Conservation (phyloP, 2,329 filamentous ascomycete genomes). For the Knoxdaviesia capensis region DNA sequence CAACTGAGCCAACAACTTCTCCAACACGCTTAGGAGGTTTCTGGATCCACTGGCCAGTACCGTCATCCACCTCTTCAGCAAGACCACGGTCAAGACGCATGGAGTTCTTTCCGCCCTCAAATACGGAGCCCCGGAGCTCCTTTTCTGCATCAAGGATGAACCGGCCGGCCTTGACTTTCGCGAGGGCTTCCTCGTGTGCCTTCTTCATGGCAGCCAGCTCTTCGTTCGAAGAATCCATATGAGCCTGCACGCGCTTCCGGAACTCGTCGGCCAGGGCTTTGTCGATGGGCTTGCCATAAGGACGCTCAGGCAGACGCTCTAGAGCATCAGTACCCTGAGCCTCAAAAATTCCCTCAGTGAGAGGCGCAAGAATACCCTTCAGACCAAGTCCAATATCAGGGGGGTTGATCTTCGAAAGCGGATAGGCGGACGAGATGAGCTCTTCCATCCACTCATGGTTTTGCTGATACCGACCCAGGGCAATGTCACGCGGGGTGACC, state of each 20-base stretch:
- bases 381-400: conserved; percentile 73
- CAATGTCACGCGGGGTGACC: conserved; percentile 76
- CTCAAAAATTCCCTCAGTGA: conserved; percentile 77
- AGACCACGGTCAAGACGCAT: conserved; percentile 42
- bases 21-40: too few relatives aligned
- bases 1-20: too few relatives aligned
- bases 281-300: conserved; percentile 45
- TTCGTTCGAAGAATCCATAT: conserved; percentile 50
- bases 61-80: conserved; percentile 28
- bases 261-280: conserved; percentile 68
- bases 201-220: conserved; percentile 75
- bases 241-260: conserved; percentile 52
- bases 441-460: conserved; percentile 99
- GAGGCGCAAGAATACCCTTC: conserved; percentile 57
- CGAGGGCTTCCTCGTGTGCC: conserved; percentile 56
- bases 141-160: conserved; percentile 55
- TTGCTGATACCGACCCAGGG: conserved; percentile 68
- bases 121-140: conserved; percentile 46
- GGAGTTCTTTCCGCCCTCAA: conserved; percentile 36
- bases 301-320: conserved; percentile 28
- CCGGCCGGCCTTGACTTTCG: conserved; percentile 51
- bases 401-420: conserved; percentile 66
- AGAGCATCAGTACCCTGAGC: conserved; percentile 29
- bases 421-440: conserved; percentile 76
- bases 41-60: conserved; percentile 4